Conservation (phyloP, 108 stramenopile genomes). For the Cyclotella kingstonii region DNA sequence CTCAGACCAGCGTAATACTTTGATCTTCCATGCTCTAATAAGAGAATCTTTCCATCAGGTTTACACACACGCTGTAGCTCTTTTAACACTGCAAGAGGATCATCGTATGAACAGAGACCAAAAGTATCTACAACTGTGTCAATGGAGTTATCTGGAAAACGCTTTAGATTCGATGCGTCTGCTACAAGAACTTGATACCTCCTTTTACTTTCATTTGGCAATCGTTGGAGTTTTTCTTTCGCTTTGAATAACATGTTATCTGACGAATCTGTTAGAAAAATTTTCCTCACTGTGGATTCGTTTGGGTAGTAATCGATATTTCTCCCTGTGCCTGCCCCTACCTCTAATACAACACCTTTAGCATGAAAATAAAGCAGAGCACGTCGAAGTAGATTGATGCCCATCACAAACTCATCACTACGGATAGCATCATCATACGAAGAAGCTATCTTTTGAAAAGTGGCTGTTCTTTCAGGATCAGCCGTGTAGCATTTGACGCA, state of each 20-base stretch:
- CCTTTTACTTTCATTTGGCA: constrained; percentile 22
- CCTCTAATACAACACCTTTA: constrained; percentile 79
- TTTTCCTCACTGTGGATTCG: constrained; percentile 45
- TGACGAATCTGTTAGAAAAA: constrained; percentile 77
- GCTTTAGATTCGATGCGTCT: constrained; percentile 51
- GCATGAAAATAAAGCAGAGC: constrained; percentile 75
- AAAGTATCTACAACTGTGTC: constrained; percentile 93
- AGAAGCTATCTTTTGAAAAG: constrained; percentile 68
- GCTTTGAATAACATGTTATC: constrained; percentile 76
- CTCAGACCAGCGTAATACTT: constrained; percentile 60
- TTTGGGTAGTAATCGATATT: constrained; percentile 73
- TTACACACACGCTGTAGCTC: constrained; percentile 87
- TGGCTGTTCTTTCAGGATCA: constrained; percentile 58
- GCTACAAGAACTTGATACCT: constrained; percentile 55
- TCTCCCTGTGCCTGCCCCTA: constrained; percentile 86
- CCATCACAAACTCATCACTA: constrained; percentile 76
- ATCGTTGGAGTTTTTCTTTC: constrained; percentile 48
- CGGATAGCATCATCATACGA: constrained; percentile 70
- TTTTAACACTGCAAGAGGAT: constrained; percentile 76
- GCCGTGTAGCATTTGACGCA: constrained; percentile 30
- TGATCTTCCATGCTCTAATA: constrained; percentile 77
- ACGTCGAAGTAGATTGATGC: constrained; percentile 70
- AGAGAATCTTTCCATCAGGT: constrained; percentile 75
- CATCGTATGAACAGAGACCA: constrained; percentile 87
- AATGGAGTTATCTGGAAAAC: constrained; percentile 65